Base-by-base conservation (phyloP, 176 grass and related monocot species). In the Eremochloa ophiuroides region DNA sequence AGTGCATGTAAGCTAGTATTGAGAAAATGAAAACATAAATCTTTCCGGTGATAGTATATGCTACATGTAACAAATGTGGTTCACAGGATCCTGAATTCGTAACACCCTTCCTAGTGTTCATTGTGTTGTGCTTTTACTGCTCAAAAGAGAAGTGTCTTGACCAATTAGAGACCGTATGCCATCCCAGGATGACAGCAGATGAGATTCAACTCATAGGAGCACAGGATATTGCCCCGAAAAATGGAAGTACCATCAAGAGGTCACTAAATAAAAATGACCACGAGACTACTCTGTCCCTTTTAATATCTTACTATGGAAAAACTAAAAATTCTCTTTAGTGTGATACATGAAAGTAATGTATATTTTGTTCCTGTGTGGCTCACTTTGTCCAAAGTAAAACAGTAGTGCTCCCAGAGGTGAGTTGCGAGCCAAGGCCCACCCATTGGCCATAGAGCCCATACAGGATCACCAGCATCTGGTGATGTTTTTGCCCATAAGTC, bases 401-500 rank as follows among this genome's bases (percentile, higher is more conserved):
- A 85, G 74, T 97, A 97, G 74, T 97, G 92, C 78, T 94, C 95
- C 92, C 92, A 97, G 7, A 97, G 83, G 73, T 97, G 95, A 83
- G 95, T 97, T 37, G 92, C 89, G 58, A 97, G 89, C 95, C 95
- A 97, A 61, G 95, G 85, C 51, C 95, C 95, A 83, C 95, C 95
- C 92, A 97, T 94, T 33, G 95, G 95, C 95, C 95, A 97, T 53
- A 94, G 30, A 65, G 90, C 92, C 95, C 92, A 93, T 13, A 80
- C 34, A 83, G 95, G 92, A 51, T 94, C 83, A 71, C 95, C 95
- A 38, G 38, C 80, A 70, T 92, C 89, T 18, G 95, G 85, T 13
- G 95, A 97, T 71, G 95, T 91, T 91, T 97, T 97, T 39, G 92
- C 95, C 95, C 95, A 97, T 55, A 97, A 26, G 71, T 97, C 95